These are phyloP conservation scores for Suillus variegatus DNA, from an alignment of 768 basidiomycete species.

Conservation along the genomic window DNA sequence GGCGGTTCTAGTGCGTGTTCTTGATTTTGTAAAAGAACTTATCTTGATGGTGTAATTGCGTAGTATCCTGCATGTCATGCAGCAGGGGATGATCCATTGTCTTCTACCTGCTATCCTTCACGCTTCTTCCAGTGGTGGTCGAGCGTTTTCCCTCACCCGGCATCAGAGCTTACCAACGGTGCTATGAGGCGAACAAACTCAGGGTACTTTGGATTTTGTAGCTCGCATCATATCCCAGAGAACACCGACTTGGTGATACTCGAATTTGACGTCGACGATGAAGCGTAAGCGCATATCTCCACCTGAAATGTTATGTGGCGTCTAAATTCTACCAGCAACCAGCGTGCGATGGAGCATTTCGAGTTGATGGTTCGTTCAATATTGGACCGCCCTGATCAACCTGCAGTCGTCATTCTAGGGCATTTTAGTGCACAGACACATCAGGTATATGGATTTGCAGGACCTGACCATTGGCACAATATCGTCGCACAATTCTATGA, in stretches of 20 bases:
- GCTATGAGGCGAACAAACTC: conserved; percentile 92
- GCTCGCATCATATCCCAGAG: conserved; percentile 91
- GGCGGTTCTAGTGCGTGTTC: conserved; percentile 78
- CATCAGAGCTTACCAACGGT: conserved; percentile 96
- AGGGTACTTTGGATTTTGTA: conserved; percentile 95
- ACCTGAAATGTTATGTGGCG: not conserved
- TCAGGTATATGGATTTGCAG: conserved; percentile 76
- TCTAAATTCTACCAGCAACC: conserved; percentile 49
- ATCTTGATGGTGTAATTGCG: not conserved
- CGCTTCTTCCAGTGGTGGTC: conserved; percentile 98
- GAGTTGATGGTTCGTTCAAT: conserved; percentile 92
- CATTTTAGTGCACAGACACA: conserved; percentile 92
- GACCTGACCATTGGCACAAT: conserved; percentile 88
- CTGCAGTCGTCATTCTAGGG: conserved; percentile 92
- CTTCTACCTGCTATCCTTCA: conserved; percentile 87
- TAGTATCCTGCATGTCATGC: conserved; percentile 95
- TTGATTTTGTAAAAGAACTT: not conserved
- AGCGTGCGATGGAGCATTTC: conserved; percentile 76
- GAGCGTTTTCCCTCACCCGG: conserved; percentile 95
- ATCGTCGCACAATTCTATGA: conserved; percentile 97
- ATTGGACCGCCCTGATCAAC: conserved; percentile 86
- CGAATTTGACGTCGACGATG: conserved; percentile 92
- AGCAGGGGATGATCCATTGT: conserved; percentile 87
- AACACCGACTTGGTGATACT: conserved; percentile 92
- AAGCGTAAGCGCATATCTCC: conserved; percentile 55